These are phyloP conservation scores for Pseudogymnoascus sp. DNA, from an alignment of 2,329 filamentous ascomycete genomes.

Conservation along the genomic window DNA sequence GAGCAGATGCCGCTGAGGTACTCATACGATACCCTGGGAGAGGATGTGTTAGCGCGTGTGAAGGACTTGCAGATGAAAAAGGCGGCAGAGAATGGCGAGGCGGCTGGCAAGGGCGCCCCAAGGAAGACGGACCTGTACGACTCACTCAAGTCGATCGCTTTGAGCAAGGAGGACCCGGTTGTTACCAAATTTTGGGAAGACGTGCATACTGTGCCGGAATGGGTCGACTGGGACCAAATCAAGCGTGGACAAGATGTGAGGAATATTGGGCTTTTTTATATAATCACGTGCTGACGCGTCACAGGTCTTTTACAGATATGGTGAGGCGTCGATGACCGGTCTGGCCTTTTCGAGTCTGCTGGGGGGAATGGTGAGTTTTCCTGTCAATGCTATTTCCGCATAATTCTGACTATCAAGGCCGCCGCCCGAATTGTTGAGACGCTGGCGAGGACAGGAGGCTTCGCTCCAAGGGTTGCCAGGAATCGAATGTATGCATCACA, in stretches of 20 bases:
- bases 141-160: neutral
- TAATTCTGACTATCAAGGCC: constrained; percentile 26
- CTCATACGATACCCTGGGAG: constrained; percentile 57
- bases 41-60: constrained; percentile 36
- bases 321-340: constrained; percentile 49
- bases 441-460: constrained; percentile 57
- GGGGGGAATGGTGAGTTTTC: constrained; percentile 24
- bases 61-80: neutral
- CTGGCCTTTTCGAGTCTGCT: constrained; percentile 33
- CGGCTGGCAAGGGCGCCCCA: neutral
- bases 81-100: neutral
- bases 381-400: neutral
- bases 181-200: constrained; percentile 45
- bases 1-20: constrained; percentile 50
- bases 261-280: constrained; percentile 25
- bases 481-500: constrained; percentile 30
- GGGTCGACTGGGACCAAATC: constrained; percentile 62
- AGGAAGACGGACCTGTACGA: constrained; percentile 25
- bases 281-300: constrained; percentile 11
- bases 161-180: neutral
- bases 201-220: constrained; percentile 50
- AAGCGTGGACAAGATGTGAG: constrained; percentile 47
- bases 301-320: constrained; percentile 54
- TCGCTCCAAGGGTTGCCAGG: constrained; percentile 51
- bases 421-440: constrained; percentile 55